These are phyloP conservation scores for Gossypium stocksii DNA, from an alignment of 345 rosid genomes.

Conservation along the genomic window DNA sequence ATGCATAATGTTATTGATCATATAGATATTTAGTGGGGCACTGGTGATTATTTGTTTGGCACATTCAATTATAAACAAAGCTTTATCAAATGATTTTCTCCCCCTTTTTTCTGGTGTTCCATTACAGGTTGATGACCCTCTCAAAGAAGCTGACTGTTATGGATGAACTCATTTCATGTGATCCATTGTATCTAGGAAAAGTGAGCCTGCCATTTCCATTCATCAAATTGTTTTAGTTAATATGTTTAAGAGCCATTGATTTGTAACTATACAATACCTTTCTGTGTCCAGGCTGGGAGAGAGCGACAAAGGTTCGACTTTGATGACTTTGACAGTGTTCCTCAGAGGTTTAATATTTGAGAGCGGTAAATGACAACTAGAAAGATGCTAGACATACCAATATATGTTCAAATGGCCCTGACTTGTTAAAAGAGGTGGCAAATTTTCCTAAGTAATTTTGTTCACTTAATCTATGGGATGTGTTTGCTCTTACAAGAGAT, in stretches of 20 bases:
- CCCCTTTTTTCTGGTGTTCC: neutral
- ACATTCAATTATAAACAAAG: neutral
- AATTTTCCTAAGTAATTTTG: slow-evolving; percentile 12
- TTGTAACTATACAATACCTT: neutral
- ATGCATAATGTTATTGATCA: neutral
- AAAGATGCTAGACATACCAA: neutral
- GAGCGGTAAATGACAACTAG: slow-evolving; percentile 17
- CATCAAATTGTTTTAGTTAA: neutral
- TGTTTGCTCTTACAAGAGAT: neutral
- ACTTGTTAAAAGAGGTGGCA: slow-evolving; percentile 18
- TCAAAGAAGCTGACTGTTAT: slow-evolving; percentile 73
- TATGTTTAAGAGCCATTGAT: slow-evolving; percentile 13
- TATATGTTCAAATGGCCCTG: slow-evolving; percentile 5
- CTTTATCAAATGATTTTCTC: neutral
- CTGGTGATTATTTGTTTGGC: neutral
- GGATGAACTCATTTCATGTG: slow-evolving; percentile 78
- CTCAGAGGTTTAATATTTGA: slow-evolving; percentile 79
- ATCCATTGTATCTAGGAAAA: slow-evolving; percentile 75
- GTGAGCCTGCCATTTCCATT: slow-evolving; percentile 32
- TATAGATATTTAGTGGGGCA: neutral
- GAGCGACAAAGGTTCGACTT: slow-evolving; percentile 89
- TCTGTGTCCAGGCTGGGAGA: slow-evolving; percentile 58
- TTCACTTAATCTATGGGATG: neutral
- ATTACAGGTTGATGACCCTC: slow-evolving; percentile 67
- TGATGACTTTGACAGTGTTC: slow-evolving; percentile 85